Evolutionary conservation across 2,329 filamentous ascomycete species (phyloP).

Genomic region (Microcyclosporella mali): DNA sequence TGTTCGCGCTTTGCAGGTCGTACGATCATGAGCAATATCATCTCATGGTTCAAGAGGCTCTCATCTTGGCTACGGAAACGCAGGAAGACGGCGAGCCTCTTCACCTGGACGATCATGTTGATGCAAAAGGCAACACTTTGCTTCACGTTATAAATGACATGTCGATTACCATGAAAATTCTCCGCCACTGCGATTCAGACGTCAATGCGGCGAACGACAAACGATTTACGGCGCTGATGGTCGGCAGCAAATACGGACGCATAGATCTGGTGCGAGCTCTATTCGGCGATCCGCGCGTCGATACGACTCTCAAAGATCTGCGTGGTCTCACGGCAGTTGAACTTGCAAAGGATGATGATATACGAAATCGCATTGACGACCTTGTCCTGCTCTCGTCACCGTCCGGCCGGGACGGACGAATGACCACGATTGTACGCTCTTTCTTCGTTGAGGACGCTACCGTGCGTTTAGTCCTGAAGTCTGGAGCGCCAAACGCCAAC

Average conservation of each 20-base stretch:
- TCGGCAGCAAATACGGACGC: conserved; percentile 95
- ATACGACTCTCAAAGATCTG: conserved; percentile 74
- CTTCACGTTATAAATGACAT: conserved; percentile 93
- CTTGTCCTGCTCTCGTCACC: conserved; percentile 73
- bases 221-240: conserved; percentile 91
- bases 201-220: conserved; percentile 94
- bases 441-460: conserved; percentile 97
- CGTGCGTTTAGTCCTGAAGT: conserved; percentile 88
- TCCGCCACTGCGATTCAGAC: conserved; percentile 85
- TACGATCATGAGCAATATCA: conserved; percentile 89
- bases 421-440: conserved; percentile 86
- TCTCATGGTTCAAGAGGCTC: conserved; percentile 76
- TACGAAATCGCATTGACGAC: conserved; percentile 93
- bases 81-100: conserved; percentile 76
- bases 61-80: conserved; percentile 64
- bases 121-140: conserved; percentile 86
- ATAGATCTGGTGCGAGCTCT: conserved; percentile 86
- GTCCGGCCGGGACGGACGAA: conserved; percentile 67
- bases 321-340: conserved; percentile 91
- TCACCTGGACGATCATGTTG: conserved; percentile 87
- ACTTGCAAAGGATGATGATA: conserved; percentile 94
- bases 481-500: conserved; percentile 74
- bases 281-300: conserved; percentile 81
- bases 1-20: conserved; percentile 90
- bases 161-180: conserved; percentile 64